These are phyloP conservation scores for Blastomyces silverae DNA, from an alignment of 2,329 filamentous ascomycete species.

Conservation along the genomic window DNA sequence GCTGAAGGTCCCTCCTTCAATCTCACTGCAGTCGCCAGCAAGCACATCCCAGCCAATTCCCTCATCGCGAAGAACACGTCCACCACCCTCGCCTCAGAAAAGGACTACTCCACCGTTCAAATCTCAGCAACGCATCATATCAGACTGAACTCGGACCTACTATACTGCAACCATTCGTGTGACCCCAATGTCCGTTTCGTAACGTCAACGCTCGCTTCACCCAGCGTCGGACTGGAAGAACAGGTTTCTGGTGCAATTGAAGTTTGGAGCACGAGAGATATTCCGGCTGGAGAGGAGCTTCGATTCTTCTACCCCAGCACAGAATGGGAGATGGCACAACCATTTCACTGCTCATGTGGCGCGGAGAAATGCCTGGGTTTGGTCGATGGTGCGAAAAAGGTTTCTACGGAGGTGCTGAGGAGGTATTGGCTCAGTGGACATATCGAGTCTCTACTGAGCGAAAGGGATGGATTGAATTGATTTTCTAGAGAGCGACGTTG, in stretches of 20 bases:
- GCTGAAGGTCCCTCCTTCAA: constrained; percentile 48
- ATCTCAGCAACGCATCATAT: constrained; percentile 51
- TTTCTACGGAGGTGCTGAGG: constrained; percentile 48
- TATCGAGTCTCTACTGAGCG: constrained; percentile 36
- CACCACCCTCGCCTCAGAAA: constrained; percentile 27
- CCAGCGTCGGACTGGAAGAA: constrained; percentile 43
- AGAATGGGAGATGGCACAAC: constrained; percentile 67
- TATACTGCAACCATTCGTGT: constrained; percentile 64
- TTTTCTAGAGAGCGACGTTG: background rate
- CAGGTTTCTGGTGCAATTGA: constrained; percentile 19
- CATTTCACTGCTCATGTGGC: constrained; percentile 60
- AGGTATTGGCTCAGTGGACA: constrained; percentile 58
- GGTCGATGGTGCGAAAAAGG: constrained; percentile 58
- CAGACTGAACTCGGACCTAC: constrained; percentile 58
- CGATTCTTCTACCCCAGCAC: constrained; percentile 69
- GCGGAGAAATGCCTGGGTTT: constrained; percentile 51
- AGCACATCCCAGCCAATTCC: constrained; percentile 54
- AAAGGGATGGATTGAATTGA: constrained; percentile 17
- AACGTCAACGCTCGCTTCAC: constrained; percentile 40
- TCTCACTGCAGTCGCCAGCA: constrained; percentile 54
- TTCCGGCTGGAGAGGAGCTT: constrained; percentile 35
- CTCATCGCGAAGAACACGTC: constrained; percentile 60
- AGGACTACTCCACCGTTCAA: constrained; percentile 60
- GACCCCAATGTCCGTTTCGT: constrained; percentile 61
- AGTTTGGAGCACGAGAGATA: constrained; percentile 21